phyloP scores from a whole-genome alignment of 495 filamentous ascomycete genomes.

The Daldinia grandis region DNA sequence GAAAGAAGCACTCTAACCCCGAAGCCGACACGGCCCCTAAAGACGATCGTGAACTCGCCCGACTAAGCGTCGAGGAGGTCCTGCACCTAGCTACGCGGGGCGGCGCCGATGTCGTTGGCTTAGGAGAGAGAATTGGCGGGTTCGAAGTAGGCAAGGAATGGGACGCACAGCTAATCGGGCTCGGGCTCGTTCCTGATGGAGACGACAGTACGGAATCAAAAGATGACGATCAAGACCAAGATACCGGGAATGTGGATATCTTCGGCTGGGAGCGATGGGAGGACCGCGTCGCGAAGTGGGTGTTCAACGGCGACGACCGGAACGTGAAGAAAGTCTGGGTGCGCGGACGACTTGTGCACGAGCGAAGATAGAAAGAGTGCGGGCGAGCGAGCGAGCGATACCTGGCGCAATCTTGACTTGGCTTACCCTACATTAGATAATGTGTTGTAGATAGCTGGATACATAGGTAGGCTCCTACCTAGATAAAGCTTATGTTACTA shows the following conservation, averaged over 20 bases:
- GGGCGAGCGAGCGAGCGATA: neutral
- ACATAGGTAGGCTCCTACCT: no score
- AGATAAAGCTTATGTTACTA: neutral
- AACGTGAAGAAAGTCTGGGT: constrained; percentile 87
- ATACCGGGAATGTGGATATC: constrained; percentile 71
- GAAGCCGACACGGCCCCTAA: constrained; percentile 37
- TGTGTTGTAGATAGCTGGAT: neutral
- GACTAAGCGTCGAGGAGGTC: constrained; percentile 84
- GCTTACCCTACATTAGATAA: neutral
- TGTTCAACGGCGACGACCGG: constrained; percentile 85
- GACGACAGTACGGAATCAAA: constrained; percentile 18
- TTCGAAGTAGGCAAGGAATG: constrained; percentile 90
- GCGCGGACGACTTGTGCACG: constrained; percentile 76
- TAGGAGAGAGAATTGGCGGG: constrained; percentile 71
- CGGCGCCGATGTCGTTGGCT: constrained; percentile 78
- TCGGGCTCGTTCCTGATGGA: constrained; percentile 54
- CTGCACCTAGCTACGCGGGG: constrained; percentile 85
- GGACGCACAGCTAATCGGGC: constrained; percentile 83
- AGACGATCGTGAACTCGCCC: constrained; percentile 50
- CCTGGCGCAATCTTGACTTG: neutral
- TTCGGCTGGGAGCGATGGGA: constrained; percentile 87
- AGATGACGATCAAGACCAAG: constrained; percentile 38
- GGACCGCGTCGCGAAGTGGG: constrained; percentile 85
- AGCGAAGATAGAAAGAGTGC: constrained; percentile 36
- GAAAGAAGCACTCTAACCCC: neutral